phyloP scores from a whole-genome alignment of 2,329 filamentous ascomycete species.

The Dothistroma septosporum region DNA sequence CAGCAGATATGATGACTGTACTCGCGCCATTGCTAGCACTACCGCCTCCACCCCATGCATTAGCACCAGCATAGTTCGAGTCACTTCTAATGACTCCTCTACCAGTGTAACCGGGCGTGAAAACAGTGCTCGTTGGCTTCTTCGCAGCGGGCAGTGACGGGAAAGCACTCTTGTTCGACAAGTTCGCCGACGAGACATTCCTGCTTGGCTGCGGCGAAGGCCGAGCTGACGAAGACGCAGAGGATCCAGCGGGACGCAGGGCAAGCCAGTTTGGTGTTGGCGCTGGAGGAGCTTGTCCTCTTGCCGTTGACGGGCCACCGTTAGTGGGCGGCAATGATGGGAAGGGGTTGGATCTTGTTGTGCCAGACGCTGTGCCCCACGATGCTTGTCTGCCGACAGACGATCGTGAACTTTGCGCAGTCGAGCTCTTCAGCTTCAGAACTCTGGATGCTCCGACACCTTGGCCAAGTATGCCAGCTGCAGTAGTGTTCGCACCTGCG shows the following conservation, averaged over 20 bases:
- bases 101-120: constrained; percentile 48
- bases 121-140: constrained; percentile 58
- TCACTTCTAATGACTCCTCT: constrained; percentile 43
- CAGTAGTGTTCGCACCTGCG: constrained; percentile 57
- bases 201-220: constrained; percentile 37
- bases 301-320: constrained; percentile 16
- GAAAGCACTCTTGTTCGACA: constrained; percentile 59
- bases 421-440: constrained; percentile 65
- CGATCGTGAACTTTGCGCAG: constrained; percentile 62
- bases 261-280: constrained; percentile 30
- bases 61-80: constrained; percentile 37
- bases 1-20: constrained; percentile 16
- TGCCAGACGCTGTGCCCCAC: constrained; percentile 47
- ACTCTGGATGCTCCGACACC: constrained; percentile 60
- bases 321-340: constrained; percentile 27
- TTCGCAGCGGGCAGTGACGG: constrained; percentile 76
- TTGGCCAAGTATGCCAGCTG: constrained; percentile 42
- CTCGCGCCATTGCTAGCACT: constrained; percentile 25
- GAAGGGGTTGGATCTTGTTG: constrained; percentile 25
- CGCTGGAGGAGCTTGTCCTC: constrained; percentile 18
- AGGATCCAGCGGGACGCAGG: constrained; percentile 25
- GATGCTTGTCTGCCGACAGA: constrained; percentile 54
- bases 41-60: constrained; percentile 38
- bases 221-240: constrained; percentile 30
- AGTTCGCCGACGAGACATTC: constrained; percentile 29